Percentiles rank a stretch among this genome's conserved stretches.
These are phyloP conservation scores for Aspergillus japonicus DNA, from an alignment of 2,329 filamentous ascomycete species.

Conservation along the genomic window DNA sequence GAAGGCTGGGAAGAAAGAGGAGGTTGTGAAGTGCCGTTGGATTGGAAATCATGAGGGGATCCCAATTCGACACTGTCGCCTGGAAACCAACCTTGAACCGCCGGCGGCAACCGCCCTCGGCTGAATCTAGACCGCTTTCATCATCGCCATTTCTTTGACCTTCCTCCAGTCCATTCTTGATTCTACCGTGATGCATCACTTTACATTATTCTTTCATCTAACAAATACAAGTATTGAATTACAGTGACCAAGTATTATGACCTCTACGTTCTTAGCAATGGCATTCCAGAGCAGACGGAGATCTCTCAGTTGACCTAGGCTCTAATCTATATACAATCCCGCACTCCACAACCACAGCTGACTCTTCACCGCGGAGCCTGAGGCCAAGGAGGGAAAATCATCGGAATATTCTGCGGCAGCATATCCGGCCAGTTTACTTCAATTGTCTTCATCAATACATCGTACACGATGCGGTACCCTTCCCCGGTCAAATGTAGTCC, in stretches of 20 bases:
- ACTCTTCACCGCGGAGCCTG: conserved; percentile 37
- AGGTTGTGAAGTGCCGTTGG: conserved; percentile 9
- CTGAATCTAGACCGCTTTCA: conserved; percentile 18
- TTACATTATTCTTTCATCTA: not conserved
- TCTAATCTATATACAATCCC: not conserved
- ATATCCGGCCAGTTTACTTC: conserved; percentile 55
- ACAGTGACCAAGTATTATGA: too few species aligned
- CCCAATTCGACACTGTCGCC: conserved; percentile 2
- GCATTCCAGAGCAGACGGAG: too few species aligned
- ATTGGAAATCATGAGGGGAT: conserved; percentile 18
- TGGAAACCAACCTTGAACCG: conserved; percentile 5
- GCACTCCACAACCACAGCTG: not conserved
- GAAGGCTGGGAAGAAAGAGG: not conserved
- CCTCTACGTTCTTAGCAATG: too few species aligned
- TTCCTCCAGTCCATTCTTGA: not conserved
- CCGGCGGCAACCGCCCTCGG: conserved; percentile 1
- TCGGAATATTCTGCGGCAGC: conserved; percentile 51
- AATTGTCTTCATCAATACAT: conserved; percentile 55
- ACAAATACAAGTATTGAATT: too few species aligned
- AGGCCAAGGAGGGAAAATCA: conserved; percentile 56
- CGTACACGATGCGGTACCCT: conserved; percentile 58
- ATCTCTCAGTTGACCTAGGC: not conserved
- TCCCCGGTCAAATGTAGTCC: conserved; percentile 59
- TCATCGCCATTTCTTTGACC: not conserved
- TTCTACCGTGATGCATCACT: not conserved